phyloP scores from a whole-genome alignment of 805 yeast species.

The Hanseniaspora mollemarum region DNA sequence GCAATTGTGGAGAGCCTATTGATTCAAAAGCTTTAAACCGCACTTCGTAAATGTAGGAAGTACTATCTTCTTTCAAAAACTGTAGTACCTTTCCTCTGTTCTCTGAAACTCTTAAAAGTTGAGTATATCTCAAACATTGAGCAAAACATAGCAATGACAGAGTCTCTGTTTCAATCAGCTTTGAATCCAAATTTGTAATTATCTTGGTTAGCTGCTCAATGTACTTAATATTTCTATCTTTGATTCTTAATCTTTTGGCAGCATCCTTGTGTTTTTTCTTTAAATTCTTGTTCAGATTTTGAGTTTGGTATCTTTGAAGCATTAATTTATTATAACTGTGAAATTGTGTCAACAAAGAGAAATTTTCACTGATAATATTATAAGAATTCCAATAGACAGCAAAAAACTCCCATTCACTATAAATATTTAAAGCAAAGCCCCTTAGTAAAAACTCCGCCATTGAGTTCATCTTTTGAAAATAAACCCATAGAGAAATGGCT shows the following conservation, averaged over 20 bases:
- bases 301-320: constrained; percentile 29
- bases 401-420: constrained; percentile 56
- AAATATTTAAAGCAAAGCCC: constrained; percentile 67
- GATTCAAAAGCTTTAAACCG: constrained; percentile 71
- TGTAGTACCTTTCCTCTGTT: constrained; percentile 23
- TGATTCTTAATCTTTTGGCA: constrained; percentile 36
- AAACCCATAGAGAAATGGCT: constrained; percentile 41
- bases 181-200: constrained; percentile 23
- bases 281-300: constrained; percentile 30
- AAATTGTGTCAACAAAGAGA: constrained; percentile 32
- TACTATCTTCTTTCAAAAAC: constrained; percentile 24
- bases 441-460: constrained; percentile 65
- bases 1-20: constrained; percentile 64
- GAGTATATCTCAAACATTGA: constrained; percentile 29
- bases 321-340: constrained; percentile 23
- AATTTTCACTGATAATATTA: constrained; percentile 41
- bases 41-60: constrained; percentile 34
- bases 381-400: constrained; percentile 59
- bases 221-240: constrained; percentile 27
- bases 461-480: constrained; percentile 48
- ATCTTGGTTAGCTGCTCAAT: constrained; percentile 31
- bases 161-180: constrained; percentile 22
- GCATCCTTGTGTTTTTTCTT: constrained; percentile 41
- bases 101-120: constrained; percentile 15
- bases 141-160: constrained; percentile 27